A percentile compares a stretch with the other conserved stretches of the same genome.
These are phyloP conservation scores for Dryadomyces sulphureus DNA, from an alignment of 2,329 filamentous ascomycete species.

Conservation along the genomic window DNA sequence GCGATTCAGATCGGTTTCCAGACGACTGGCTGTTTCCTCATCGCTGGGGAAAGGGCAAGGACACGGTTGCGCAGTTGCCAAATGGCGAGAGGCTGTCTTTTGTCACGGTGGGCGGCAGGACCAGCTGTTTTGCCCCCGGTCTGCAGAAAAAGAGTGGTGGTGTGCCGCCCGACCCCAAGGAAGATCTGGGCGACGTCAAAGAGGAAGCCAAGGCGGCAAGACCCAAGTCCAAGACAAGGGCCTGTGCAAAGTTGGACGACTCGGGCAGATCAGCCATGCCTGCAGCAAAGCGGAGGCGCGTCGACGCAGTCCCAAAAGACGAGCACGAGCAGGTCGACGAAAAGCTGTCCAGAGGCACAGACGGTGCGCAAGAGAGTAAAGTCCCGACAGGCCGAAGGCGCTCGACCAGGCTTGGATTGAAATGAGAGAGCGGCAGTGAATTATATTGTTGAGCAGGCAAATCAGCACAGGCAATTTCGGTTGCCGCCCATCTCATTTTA, in stretches of 20 bases:
- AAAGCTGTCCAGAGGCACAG: not conserved
- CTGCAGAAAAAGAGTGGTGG: conserved; percentile 65
- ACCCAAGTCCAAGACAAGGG: conserved; percentile 13
- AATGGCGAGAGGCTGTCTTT: conserved; percentile 77
- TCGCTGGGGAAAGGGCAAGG: conserved; percentile 80
- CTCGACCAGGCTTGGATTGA: not conserved
- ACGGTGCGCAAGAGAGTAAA: not conserved
- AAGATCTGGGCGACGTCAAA: no score
- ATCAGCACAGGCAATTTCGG: not conserved
- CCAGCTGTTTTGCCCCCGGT: conserved; percentile 74
- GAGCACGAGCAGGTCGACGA: not conserved
- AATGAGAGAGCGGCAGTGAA: not conserved
- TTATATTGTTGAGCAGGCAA: no score
- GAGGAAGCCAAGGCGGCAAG: conserved; percentile 13
- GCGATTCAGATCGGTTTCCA: conserved; percentile 73
- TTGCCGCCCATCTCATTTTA: not conserved
- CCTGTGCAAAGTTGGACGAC: conserved; percentile 1
- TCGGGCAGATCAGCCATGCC: conserved; percentile 1
- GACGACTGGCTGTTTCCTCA: conserved; percentile 78
- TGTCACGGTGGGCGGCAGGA: conserved; percentile 78
- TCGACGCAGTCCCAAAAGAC: not conserved
- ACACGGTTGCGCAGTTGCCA: conserved; percentile 50
- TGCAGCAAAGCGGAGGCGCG: conserved; percentile 5
- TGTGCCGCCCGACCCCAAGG: conserved; percentile 26
- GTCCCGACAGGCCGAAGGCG: not conserved